A percentile compares a stretch with the other conserved stretches of the same genome.
These are phyloP conservation scores for Colletotrichum tropicicola DNA, from an alignment of 2,329 filamentous ascomycete genomes.

Conservation along the genomic window DNA sequence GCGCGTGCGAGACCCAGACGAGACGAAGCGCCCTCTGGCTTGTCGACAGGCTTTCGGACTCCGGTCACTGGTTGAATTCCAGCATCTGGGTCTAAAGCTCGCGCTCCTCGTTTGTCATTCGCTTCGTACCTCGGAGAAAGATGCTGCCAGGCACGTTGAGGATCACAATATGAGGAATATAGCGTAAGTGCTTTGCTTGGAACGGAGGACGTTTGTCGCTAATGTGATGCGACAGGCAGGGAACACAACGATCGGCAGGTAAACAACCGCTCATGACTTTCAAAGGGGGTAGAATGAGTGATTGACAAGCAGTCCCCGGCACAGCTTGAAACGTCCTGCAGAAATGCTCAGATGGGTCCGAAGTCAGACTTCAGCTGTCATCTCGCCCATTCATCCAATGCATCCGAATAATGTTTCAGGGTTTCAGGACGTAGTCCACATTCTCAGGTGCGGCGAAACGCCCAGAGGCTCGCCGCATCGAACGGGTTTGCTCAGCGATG, in stretches of 20 bases:
- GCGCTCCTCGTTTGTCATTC: too few relatives aligned
- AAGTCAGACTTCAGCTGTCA: neutral
- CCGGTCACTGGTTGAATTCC: too few relatives aligned
- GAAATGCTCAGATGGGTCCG: slow-evolving; percentile 13
- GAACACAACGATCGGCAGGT: slow-evolving; percentile 10
- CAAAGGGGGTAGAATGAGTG: neutral
- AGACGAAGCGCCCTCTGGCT: neutral
- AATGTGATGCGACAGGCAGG: neutral
- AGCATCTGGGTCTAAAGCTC: too few relatives aligned
- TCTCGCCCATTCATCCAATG: neutral
- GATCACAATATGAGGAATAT: slow-evolving; percentile 16
- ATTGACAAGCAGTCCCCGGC: neutral
- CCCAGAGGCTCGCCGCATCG: neutral
- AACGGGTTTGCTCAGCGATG: neutral
- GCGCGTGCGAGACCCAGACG: neutral
- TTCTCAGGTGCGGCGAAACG: slow-evolving; percentile 21
- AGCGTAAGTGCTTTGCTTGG: neutral
- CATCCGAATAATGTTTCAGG: neutral
- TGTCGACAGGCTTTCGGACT: too few relatives aligned
- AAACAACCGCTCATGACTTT: neutral
- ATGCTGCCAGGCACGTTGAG: neutral
- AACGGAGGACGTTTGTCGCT: slow-evolving; percentile 12
- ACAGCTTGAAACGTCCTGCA: slow-evolving; percentile 13
- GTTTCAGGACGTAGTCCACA: slow-evolving; percentile 20
- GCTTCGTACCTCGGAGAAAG: too few relatives aligned